These are phyloP conservation scores for Euptelea pleiosperma DNA, from an alignment of 164 flowering plant species.

Conservation along the genomic window DNA sequence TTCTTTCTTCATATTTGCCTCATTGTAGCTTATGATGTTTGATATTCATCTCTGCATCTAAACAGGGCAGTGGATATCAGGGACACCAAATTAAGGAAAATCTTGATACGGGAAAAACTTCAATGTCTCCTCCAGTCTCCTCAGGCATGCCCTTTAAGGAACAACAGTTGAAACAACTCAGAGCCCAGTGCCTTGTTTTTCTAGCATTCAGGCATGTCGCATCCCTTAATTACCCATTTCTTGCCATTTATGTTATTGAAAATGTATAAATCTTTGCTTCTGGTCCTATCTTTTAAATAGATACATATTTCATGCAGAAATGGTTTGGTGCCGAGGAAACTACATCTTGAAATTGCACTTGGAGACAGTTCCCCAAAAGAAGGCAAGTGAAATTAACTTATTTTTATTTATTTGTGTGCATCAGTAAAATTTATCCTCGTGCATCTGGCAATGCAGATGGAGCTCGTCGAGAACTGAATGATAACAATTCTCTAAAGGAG, in stretches of 20 bases:
- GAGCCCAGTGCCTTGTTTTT: constrained; percentile 98
- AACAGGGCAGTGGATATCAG: constrained; percentile 37
- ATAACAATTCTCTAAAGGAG: constrained; percentile 38
- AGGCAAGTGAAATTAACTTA: constrained; percentile 36
- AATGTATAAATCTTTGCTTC: background rate
- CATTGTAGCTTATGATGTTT: background rate
- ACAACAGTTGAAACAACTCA: constrained; percentile 89
- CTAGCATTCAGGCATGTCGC: constrained; percentile 73
- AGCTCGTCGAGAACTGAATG: constrained; percentile 39
- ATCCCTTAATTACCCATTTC: background rate
- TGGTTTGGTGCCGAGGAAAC: constrained; percentile 75
- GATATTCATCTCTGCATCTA: background rate
- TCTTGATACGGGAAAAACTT: constrained; percentile 55
- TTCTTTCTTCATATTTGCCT: too few relatives aligned
- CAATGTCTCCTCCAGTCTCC: constrained; percentile 29
- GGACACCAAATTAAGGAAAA: constrained; percentile 20
- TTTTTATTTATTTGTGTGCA: background rate
- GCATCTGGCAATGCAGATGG: constrained; percentile 42
- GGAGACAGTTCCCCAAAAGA: constrained; percentile 66
- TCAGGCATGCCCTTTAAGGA: constrained; percentile 76
- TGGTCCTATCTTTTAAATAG: background rate
- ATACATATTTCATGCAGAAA: constrained; percentile 46
- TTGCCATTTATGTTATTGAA: background rate
- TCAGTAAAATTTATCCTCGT: constrained; percentile 8
- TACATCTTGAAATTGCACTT: constrained; percentile 93